Evolutionary conservation across 805 yeast species (phyloP).

Genomic region (Blastobotrys terrestris): DNA sequence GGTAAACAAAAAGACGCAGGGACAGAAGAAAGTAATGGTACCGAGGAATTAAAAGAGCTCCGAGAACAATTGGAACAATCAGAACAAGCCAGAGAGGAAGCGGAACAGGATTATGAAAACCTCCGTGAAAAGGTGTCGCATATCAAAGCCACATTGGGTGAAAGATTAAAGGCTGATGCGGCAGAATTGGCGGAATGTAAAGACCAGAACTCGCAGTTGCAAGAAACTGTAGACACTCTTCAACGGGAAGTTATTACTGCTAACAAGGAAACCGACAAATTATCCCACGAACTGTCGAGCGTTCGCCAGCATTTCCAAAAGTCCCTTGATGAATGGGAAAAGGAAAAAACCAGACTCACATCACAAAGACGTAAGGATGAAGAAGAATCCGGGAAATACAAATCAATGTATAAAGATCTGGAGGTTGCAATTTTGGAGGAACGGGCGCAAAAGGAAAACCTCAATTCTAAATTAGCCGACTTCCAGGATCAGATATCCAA

Average conservation of each 20-base stretch:
- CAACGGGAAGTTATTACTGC: constrained; percentile 34
- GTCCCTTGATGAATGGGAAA: constrained; percentile 14
- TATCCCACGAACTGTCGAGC: constrained; percentile 25
- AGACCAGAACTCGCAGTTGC: constrained; percentile 28
- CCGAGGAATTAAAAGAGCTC: constrained; percentile 48
- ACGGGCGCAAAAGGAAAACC: constrained; percentile 12
- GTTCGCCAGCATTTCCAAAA: constrained; percentile 18
- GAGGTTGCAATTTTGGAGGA: constrained; percentile 31
- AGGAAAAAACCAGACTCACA: constrained; percentile 21
- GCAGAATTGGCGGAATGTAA: constrained; percentile 26
- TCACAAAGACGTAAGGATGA: constrained; percentile 20
- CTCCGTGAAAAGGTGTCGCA: constrained; percentile 33
- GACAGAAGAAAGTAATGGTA: not conserved
- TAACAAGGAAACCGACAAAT: constrained; percentile 24
- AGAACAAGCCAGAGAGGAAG: constrained; percentile 39
- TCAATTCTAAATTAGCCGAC: constrained; percentile 22
- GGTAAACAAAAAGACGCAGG: not conserved
- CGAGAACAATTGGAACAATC: constrained; percentile 52
- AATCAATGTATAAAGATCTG: constrained; percentile 25
- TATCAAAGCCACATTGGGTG: constrained; percentile 36
- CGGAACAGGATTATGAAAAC: constrained; percentile 37
- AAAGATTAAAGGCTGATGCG: constrained; percentile 38
- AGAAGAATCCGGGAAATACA: constrained; percentile 17
- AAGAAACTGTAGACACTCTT: constrained; percentile 31
- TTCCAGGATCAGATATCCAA: constrained; percentile 27